Percentiles rank a stretch among this genome's conserved stretches.
Evolutionary conservation across 352 stramenopile genomes (phyloP).

Genomic region (Phytophthora hibernalis): DNA sequence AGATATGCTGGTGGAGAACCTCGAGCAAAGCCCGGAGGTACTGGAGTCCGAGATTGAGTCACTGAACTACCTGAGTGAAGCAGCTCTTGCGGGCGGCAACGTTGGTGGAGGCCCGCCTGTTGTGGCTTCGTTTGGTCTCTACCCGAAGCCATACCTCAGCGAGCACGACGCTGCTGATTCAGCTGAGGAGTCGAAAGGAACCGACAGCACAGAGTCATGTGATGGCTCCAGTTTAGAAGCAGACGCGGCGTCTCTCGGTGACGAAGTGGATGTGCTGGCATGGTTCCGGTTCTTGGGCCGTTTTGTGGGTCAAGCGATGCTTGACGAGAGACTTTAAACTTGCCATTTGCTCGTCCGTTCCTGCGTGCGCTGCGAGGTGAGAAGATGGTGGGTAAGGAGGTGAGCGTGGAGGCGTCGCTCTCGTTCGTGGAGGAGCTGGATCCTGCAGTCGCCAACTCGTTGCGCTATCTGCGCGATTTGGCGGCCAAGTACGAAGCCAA

Average conservation of each 20-base stretch:
- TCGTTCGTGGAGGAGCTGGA: slow-evolving; percentile 74
- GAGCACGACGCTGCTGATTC: neutral
- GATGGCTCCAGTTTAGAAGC: slow-evolving; percentile 20
- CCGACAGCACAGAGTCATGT: slow-evolving; percentile 2
- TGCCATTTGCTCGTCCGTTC: slow-evolving; percentile 82
- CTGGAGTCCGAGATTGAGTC: slow-evolving; percentile 74
- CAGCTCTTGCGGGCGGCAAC: slow-evolving; percentile 33
- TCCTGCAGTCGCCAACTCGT: slow-evolving; percentile 67
- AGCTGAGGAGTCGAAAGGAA: slow-evolving; percentile 24
- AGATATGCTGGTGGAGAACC: slow-evolving; percentile 53
- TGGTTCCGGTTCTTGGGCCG: slow-evolving; percentile 81
- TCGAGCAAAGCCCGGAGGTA: slow-evolving; percentile 62
- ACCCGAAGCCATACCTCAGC: slow-evolving; percentile 47
- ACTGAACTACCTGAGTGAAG: slow-evolving; percentile 61
- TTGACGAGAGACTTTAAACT: slow-evolving; percentile 87
- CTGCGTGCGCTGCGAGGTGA: slow-evolving; percentile 67
- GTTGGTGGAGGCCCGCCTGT: slow-evolving; percentile 46
- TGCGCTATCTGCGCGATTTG: slow-evolving; percentile 63
- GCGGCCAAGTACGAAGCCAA: slow-evolving; percentile 21
- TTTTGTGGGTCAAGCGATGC: slow-evolving; percentile 76
- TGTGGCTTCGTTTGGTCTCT: slow-evolving; percentile 62
- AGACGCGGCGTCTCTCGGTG: slow-evolving; percentile 22
- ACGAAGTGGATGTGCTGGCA: slow-evolving; percentile 41
- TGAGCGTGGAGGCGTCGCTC: slow-evolving; percentile 60
- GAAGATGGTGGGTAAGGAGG: slow-evolving; percentile 47